Base-by-base conservation (phyloP, 2,329 filamentous ascomycete species). In the Colletotrichum eremochloae region DNA sequence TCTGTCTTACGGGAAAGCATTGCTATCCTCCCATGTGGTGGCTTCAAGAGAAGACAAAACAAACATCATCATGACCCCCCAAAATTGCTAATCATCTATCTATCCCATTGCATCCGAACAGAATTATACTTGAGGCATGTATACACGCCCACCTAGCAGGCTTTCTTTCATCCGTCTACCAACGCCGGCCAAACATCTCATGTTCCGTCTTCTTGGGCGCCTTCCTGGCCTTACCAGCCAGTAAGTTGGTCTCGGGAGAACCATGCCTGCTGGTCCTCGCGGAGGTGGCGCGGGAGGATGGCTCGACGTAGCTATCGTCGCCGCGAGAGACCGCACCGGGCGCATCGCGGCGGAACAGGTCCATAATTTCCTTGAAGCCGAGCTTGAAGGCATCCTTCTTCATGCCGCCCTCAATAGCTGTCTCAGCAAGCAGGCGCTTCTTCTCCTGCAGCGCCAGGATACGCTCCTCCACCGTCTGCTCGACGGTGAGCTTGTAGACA, bases 361-460 rank as follows among this genome's bases (percentile, higher is more conserved):
- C 92, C 81, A 99, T 88, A 81, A 99, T 97, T 82, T 99, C 96
- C 79, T 95, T 92, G 89, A 98, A 92, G 60, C 92, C 94, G 62
- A 99, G 86, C 84, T 98, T 98, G 80, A 93, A 90, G 20, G 91
- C 89, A 67, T 85, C 89, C 72, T 92, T 93, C 79, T 90, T 93
- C 80, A 91, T 89, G 75, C 91, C 92, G 74, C 91, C 91, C 81
- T 98, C 96, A 71, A 99, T 96, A 15, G 96, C 94, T 74, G 95
- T 92, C 78, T 94, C 92, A n/a, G 96, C 96, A 15, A 99, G 88
- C 77, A 94, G 90, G 14, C 96, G 91, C 85, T 99, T 99, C 82
- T 95, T 94, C 75, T 97, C 93, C 82, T 99, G 96, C 31, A 99
- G 88, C 73, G 93, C 94, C n/a, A 98, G 85, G 77, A 99, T 99